Evolutionary conservation across 2,329 filamentous ascomycete genomes (phyloP).

Genomic region (Penicillium sp.): DNA sequence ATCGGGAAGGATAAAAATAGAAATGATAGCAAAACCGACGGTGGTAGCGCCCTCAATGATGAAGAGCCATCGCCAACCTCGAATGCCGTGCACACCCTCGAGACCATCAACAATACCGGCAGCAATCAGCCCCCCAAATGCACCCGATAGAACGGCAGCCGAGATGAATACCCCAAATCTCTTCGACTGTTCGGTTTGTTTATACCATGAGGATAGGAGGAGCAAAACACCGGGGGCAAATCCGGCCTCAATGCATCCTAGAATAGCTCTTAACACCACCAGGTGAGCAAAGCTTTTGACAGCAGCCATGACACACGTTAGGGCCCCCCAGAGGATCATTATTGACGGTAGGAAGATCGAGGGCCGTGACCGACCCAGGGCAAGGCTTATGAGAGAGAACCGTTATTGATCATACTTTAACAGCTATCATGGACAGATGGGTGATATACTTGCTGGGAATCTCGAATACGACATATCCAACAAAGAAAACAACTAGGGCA

Average conservation of each 20-base stretch:
- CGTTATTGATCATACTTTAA: no score
- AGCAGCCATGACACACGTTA: slow-evolving; percentile 56
- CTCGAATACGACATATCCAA: slow-evolving; percentile 58
- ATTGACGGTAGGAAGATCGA: slow-evolving; percentile 54
- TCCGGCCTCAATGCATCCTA: slow-evolving; percentile 25
- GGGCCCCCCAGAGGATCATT: slow-evolving; percentile 58
- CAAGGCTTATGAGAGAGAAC: neutral
- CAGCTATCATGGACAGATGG: no score
- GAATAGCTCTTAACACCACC: slow-evolving; percentile 45
- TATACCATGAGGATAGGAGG: slow-evolving; percentile 62
- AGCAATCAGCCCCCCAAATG: slow-evolving; percentile 56
- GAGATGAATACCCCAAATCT: slow-evolving; percentile 62
- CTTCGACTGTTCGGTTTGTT: slow-evolving; percentile 59
- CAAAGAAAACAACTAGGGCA: slow-evolving; percentile 58
- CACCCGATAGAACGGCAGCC: slow-evolving; percentile 58
- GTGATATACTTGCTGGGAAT: slow-evolving; percentile 52
- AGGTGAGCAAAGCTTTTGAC: slow-evolving; percentile 53
- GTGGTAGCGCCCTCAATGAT: slow-evolving; percentile 2
- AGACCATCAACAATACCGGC: slow-evolving; percentile 36
- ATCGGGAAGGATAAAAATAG: slow-evolving; percentile 3
- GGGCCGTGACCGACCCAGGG: slow-evolving; percentile 38
- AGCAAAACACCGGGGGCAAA: slow-evolving; percentile 27
- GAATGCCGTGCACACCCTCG: slow-evolving; percentile 14
- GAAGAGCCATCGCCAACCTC: slow-evolving; percentile 13
- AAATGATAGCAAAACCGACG: neutral